Evolutionary conservation across 2,329 filamentous ascomycete species (phyloP).

Genomic region (Dichotomopilus funicola): DNA sequence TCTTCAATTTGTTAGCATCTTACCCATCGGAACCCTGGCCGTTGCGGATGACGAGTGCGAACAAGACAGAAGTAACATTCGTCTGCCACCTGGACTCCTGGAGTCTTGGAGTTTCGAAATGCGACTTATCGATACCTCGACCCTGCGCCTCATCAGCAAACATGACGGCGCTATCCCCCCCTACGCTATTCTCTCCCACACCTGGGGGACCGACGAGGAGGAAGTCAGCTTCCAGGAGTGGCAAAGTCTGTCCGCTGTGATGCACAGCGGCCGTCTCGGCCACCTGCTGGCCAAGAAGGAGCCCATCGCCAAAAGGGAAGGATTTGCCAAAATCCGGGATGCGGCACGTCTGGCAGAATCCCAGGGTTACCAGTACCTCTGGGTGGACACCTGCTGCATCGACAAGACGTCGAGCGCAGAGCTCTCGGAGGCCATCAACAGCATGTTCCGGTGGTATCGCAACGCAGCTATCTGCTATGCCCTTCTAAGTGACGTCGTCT

Average conservation of each 20-base stretch:
- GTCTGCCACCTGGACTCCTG: no score
- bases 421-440: constrained; percentile 10
- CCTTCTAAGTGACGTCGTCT: constrained; percentile 3
- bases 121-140: no score
- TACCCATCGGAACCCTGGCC: no score
- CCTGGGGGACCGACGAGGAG: neutral
- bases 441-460: constrained; percentile 5
- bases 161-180: no score
- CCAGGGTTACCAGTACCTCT: neutral
- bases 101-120: no score
- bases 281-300: no score
- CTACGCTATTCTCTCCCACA: neutral
- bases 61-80: no score
- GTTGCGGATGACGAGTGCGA: no score
- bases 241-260: neutral
- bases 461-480: neutral
- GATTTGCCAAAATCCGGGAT: neutral
- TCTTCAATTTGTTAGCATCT: no score
- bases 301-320: neutral
- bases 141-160: no score
- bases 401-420: constrained; percentile 9
- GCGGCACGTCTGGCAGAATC: neutral
- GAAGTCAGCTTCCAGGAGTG: neutral
- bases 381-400: constrained; percentile 12
- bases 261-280: no score